phyloP scores from a whole-genome alignment of 345 rosid species.

The Carallia pectinifolia region DNA sequence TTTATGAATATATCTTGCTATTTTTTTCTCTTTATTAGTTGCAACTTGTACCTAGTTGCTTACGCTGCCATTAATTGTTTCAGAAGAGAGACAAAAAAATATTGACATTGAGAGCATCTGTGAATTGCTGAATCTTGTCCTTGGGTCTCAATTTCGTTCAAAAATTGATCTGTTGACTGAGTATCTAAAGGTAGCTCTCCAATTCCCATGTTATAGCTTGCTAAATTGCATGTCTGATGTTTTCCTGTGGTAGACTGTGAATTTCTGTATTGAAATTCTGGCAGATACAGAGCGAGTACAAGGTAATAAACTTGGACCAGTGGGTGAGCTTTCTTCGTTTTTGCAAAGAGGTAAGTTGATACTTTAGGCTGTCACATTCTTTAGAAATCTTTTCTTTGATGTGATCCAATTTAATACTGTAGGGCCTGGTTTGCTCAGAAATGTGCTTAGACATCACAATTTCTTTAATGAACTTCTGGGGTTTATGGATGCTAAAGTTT shows the following conservation, averaged over 20 bases:
- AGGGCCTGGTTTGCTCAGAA: too few relatives aligned
- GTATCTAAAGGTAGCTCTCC: conserved; percentile 59
- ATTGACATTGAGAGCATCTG: conserved; percentile 89
- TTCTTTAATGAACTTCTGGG: too few relatives aligned
- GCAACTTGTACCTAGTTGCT: too few relatives aligned
- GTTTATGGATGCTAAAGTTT: too few relatives aligned
- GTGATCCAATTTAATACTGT: too few relatives aligned
- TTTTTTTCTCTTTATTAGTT: too few relatives aligned
- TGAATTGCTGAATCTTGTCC: conserved; percentile 72
- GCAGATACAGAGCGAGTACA: conserved; percentile 88
- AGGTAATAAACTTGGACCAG: conserved; percentile 93
- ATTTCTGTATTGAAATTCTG: conserved; percentile 15
- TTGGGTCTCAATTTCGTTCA: conserved; percentile 67
- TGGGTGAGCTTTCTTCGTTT: conserved; percentile 89
- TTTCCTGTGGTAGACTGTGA: neutral
- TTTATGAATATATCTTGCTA: too few relatives aligned
- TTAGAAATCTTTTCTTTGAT: neutral
- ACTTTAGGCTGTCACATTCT: neutral
- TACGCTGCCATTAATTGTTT: conserved; percentile 16
- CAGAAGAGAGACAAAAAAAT: conserved; percentile 92
- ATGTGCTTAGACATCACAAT: too few relatives aligned
- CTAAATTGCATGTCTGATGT: neutral
- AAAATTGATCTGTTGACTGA: conserved; percentile 74
- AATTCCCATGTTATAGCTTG: neutral
- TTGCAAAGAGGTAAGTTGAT: conserved; percentile 67